Conservation (phyloP, 2,329 filamentous ascomycete species). For the Colletotrichum caudatum region DNA sequence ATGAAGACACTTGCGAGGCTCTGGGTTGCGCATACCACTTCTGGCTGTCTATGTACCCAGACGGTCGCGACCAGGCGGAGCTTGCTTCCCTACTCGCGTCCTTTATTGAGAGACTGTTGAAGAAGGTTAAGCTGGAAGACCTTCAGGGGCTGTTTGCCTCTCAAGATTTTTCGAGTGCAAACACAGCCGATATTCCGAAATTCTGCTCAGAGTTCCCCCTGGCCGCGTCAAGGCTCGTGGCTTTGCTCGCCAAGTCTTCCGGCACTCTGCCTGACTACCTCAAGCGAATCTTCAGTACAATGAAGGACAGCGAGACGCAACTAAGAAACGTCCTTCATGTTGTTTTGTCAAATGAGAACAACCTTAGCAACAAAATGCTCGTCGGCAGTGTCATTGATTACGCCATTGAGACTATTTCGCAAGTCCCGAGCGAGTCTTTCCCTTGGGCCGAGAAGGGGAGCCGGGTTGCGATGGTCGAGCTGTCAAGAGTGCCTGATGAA, state of each 20-base stretch:
- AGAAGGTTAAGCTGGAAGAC: constrained; percentile 30
- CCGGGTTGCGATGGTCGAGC: constrained; percentile 27
- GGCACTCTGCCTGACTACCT: constrained; percentile 33
- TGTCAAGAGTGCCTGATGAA: constrained; percentile 54
- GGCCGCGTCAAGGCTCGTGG: constrained; percentile 33
- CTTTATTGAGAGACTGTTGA: constrained; percentile 50
- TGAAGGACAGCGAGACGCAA: not conserved
- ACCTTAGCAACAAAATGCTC: constrained; percentile 52
- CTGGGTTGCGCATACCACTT: constrained; percentile 55
- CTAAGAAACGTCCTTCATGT: constrained; percentile 48
- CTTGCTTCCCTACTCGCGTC: constrained; percentile 49
- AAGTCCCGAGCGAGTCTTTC: constrained; percentile 26
- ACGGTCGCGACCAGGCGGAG: constrained; percentile 48
- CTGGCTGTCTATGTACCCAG: constrained; percentile 55
- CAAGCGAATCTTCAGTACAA: constrained; percentile 12
- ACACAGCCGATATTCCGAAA: constrained; percentile 17
- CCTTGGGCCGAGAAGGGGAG: constrained; percentile 33
- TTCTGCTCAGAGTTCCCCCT: constrained; percentile 34
- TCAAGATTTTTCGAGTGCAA: not conserved
- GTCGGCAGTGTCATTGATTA: constrained; percentile 50
- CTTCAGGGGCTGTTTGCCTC: constrained; percentile 18
- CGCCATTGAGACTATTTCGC: constrained; percentile 47
- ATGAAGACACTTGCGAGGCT: constrained; percentile 55
- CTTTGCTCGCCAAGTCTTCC: constrained; percentile 28
- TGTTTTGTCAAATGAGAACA: constrained; percentile 54